Base-by-base conservation (phyloP, 305 asterid species). In the Solanum hybrid region DNA sequence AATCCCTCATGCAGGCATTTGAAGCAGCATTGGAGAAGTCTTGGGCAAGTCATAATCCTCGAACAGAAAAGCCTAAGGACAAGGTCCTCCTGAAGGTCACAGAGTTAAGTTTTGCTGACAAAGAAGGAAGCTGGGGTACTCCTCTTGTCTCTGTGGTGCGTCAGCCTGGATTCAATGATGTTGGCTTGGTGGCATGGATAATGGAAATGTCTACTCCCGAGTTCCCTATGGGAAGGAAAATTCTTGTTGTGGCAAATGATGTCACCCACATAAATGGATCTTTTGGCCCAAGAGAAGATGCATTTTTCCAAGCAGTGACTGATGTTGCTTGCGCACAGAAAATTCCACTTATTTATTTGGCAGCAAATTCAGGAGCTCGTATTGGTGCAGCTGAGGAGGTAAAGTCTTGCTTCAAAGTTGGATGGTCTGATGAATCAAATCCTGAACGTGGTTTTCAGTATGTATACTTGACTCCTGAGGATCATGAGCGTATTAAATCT, bases 291-390 rank as follows among this genome's bases (percentile, higher is more conserved):
- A 92, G 94, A 51, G 99, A 98, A 93, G 99, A 96, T 90, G 98
- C 99, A 1, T 98, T 96, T 88, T 98, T 98, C 88, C 94, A 95
- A 91, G 99, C 98, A 5, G 99, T 96, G 89, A 96, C 99, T 22
- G 94, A 95, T 81, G 79, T 95, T 38, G 99, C 99, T 84, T 98
- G 99, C 77, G 24, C 92, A 20, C 94, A 92, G 88, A 96, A 95
- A 88, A 91, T 96, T 88, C 99, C 99, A 79, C 96, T 98, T 69
- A 94, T 98, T 90, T 98, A 98, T 91, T 95, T 98, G 31, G 99
- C 99, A 24, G 99, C 99, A 76, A 98, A 96, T 93, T 95, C 99
- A 1, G 99, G 99, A 34, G 99, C 99, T 38, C 99, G 99, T 36
- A 96, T 98, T 79, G 99, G 98, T 77, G 97, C 95, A 8, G 99